Conservation (phyloP, 78 protist genomes). For the Planoprotostelium fungivorum region DNA sequence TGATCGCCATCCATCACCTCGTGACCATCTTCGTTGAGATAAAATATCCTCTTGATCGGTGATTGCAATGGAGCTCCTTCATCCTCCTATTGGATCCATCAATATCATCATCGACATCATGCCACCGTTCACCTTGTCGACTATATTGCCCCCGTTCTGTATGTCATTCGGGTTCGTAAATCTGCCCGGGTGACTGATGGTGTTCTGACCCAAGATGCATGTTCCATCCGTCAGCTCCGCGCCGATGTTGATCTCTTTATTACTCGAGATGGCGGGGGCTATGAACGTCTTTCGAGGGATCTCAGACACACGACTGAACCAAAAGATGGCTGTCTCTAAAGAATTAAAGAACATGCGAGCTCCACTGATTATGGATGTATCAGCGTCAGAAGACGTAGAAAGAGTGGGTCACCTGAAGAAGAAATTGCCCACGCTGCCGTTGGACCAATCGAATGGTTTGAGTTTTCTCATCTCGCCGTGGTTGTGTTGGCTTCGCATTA, state of each 20-base stretch:
- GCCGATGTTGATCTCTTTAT: neutral
- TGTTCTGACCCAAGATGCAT: neutral
- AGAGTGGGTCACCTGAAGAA: neutral
- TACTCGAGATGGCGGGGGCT: neutral
- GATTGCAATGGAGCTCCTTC: neutral
- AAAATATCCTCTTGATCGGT: neutral
- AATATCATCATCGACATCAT: neutral
- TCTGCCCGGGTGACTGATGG: neutral
- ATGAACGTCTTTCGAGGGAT: neutral
- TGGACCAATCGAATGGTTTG: neutral
- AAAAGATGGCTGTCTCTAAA: neutral
- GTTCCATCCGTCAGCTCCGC: neutral
- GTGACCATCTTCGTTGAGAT: neutral
- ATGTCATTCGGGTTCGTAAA: neutral
- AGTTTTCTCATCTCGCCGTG: neutral
- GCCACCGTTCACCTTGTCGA: neutral
- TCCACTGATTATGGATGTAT: neutral
- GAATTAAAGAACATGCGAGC: slow-evolving; percentile 5
- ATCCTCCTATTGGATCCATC: neutral
- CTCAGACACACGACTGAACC: neutral
- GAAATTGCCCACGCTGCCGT: slow-evolving; percentile 4
- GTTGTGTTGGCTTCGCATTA: neutral
- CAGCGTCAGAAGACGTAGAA: neutral
- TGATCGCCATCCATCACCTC: neutral
- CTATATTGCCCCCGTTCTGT: neutral